phyloP scores from a whole-genome alignment of 805 yeast species.

The baker's yeast (Saccharomyces cerevisiae) region DNA sequence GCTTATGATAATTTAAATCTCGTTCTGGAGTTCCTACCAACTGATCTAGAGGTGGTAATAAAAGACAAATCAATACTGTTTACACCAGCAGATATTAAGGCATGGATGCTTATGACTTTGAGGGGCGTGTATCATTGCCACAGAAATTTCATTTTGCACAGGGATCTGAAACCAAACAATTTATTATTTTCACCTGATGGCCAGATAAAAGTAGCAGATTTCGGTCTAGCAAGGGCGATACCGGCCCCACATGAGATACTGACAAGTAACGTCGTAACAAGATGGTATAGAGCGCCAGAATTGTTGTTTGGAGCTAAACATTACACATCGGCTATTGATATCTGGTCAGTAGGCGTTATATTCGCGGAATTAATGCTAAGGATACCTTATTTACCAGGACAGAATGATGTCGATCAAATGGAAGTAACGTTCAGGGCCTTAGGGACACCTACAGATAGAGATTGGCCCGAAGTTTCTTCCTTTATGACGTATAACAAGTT shows the following conservation, averaged over 20 bases:
- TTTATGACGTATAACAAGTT: slow-evolving; percentile 70
- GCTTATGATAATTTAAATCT: slow-evolving; percentile 58
- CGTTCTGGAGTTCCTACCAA: slow-evolving; percentile 87
- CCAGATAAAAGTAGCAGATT: slow-evolving; percentile 88
- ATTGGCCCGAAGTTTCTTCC: slow-evolving; percentile 83
- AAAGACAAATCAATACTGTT: slow-evolving; percentile 72
- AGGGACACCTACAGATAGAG: slow-evolving; percentile 89
- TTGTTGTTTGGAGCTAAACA: slow-evolving; percentile 79
- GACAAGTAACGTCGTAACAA: slow-evolving; percentile 90
- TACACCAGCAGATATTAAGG: slow-evolving; percentile 77
- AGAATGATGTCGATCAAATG: slow-evolving; percentile 80
- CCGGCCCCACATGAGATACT: slow-evolving; percentile 69
- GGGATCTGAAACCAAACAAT: slow-evolving; percentile 92
- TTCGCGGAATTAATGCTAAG: slow-evolving; percentile 95
- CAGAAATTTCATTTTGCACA: slow-evolving; percentile 78
- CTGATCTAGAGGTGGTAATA: slow-evolving; percentile 83
- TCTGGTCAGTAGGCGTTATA: slow-evolving; percentile 95
- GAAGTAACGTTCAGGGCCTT: slow-evolving; percentile 91
- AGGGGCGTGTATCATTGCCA: slow-evolving; percentile 96
- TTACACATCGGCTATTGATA: slow-evolving; percentile 81
- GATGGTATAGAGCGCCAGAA: slow-evolving; percentile 98
- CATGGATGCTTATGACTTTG: slow-evolving; percentile 91
- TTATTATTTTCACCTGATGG: slow-evolving; percentile 82
- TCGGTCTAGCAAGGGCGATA: slow-evolving; percentile 83
- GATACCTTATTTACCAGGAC: slow-evolving; percentile 91